These are phyloP conservation scores for Pseudogymnoascus sp. DNA, from an alignment of 2,329 filamentous ascomycete species.

Conservation along the genomic window DNA sequence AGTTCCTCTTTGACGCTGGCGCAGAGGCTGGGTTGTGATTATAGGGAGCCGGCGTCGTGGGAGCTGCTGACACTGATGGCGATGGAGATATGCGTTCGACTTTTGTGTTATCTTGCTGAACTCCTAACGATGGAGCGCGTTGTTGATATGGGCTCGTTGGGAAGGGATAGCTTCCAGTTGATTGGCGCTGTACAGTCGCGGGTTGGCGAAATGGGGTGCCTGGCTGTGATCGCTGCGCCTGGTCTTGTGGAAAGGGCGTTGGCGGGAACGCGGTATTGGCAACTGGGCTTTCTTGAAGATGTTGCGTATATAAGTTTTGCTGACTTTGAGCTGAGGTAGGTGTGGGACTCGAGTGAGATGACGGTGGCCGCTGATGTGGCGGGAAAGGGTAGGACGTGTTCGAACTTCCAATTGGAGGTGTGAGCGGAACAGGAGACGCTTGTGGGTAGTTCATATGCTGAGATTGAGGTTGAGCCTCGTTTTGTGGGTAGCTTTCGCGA, in stretches of 20 bases:
- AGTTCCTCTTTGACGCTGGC: slow-evolving; percentile 35
- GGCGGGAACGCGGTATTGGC: slow-evolving; percentile 21
- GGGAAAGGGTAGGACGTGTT: slow-evolving; percentile 29
- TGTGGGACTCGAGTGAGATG: slow-evolving; percentile 52
- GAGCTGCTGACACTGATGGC: slow-evolving; percentile 35
- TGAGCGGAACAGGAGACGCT: slow-evolving; percentile 28
- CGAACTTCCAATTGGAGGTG: slow-evolving; percentile 29
- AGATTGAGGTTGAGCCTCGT: slow-evolving; percentile 20
- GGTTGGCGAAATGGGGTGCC: slow-evolving; percentile 46
- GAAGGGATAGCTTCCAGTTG: slow-evolving; percentile 41
- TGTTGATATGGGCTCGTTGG: slow-evolving; percentile 57
- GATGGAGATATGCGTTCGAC: slow-evolving; percentile 32
- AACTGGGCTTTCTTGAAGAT: slow-evolving; percentile 47
- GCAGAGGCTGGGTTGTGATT: slow-evolving; percentile 43
- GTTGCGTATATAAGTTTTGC: slow-evolving; percentile 45
- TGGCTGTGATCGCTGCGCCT: slow-evolving; percentile 25
- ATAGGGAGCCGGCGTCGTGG: slow-evolving; percentile 39
- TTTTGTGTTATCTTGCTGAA: slow-evolving; percentile 25
- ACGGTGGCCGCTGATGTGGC: slow-evolving; percentile 46
- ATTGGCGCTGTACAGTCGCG: slow-evolving; percentile 39
- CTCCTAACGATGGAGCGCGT: slow-evolving; percentile 31
- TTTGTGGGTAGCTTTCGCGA: slow-evolving; percentile 27
- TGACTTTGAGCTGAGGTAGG: slow-evolving; percentile 58
- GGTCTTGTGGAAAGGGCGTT: slow-evolving; percentile 25
- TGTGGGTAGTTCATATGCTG: slow-evolving; percentile 26